Percentiles rank a stretch among this genome's conserved stretches.
Evolutionary conservation across 805 yeast genomes (phyloP).

Genomic region (Pichia insulana): DNA sequence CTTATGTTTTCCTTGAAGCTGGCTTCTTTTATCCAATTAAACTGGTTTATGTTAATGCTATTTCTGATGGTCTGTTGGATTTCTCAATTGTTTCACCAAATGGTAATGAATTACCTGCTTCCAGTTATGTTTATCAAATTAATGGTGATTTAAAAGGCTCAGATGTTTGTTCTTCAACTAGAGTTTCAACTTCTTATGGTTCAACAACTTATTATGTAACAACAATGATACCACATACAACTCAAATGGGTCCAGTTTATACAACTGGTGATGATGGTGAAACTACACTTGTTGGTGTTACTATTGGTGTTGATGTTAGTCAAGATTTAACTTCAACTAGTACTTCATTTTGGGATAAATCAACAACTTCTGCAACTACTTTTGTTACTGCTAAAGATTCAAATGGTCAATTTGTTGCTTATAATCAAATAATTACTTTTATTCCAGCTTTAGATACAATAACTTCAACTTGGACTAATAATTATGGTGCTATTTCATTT

Average conservation of each 20-base stretch:
- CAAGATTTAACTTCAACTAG: neutral
- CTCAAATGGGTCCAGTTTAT: constrained; percentile 3
- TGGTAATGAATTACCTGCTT: constrained; percentile 3
- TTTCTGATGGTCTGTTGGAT: constrained; percentile 7
- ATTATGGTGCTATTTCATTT: neutral
- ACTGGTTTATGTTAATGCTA: constrained; percentile 13
- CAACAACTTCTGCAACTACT: neutral
- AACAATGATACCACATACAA: constrained; percentile 2
- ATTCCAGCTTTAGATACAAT: constrained; percentile 3
- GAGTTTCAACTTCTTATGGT: neutral
- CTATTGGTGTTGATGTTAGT: constrained; percentile 5
- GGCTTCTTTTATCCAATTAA: constrained; percentile 16
- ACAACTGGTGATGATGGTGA: neutral
- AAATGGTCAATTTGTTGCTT: neutral
- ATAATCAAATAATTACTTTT: neutral
- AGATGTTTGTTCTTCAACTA: neutral
- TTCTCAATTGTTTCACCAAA: constrained; percentile 12
- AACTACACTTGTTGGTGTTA: constrained; percentile 1
- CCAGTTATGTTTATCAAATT: constrained; percentile 7
- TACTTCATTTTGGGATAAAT: neutral
- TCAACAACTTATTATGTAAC: constrained; percentile 4
- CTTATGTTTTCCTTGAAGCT: constrained; percentile 11
- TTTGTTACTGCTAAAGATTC: neutral
- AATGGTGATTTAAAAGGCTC: neutral
- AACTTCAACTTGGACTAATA: constrained; percentile 3